Evolutionary conservation across 164 flowering plant genomes (phyloP).

Genomic region (Santalum album): DNA sequence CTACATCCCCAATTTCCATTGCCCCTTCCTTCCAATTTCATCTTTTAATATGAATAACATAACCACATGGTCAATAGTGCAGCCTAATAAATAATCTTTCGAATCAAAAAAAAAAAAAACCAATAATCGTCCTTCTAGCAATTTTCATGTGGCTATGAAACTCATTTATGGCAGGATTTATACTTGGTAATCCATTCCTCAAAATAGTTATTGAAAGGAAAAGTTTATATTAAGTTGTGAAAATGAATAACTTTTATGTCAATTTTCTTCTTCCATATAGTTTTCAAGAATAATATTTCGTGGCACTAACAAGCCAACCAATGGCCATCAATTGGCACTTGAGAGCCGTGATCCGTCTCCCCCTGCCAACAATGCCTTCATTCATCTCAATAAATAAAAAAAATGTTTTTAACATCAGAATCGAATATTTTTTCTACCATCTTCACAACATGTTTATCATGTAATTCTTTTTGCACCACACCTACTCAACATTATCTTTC

Average conservation of each 20-base stretch:
- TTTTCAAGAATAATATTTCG: constrained; percentile 4
- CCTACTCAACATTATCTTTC: constrained; percentile 34
- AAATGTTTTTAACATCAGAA: too few relatives aligned
- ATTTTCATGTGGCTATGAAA: too few relatives aligned
- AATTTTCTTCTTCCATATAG: not conserved
- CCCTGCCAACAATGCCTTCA: not conserved
- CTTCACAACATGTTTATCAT: constrained; percentile 13
- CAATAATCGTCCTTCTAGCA: too few relatives aligned
- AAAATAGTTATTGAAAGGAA: too few relatives aligned
- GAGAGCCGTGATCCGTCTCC: constrained; percentile 10
- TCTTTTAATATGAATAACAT: too few relatives aligned
- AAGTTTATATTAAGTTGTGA: too few relatives aligned
- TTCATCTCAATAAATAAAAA: not conserved
- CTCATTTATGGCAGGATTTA: too few relatives aligned
- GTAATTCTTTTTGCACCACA: constrained; percentile 19
- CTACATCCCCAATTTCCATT: constrained; percentile 18
- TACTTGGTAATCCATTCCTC: too few relatives aligned
- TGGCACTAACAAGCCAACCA: constrained; percentile 11
- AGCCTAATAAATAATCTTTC: too few relatives aligned
- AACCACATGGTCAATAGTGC: too few relatives aligned
- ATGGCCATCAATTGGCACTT: constrained; percentile 15
- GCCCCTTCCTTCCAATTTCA: constrained; percentile 10
- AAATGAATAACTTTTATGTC: not conserved
- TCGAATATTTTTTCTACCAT: not conserved
- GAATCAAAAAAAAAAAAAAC: too few relatives aligned